Conservation (phyloP, 2,329 filamentous ascomycete genomes). For the Trichophaea hybrida region DNA sequence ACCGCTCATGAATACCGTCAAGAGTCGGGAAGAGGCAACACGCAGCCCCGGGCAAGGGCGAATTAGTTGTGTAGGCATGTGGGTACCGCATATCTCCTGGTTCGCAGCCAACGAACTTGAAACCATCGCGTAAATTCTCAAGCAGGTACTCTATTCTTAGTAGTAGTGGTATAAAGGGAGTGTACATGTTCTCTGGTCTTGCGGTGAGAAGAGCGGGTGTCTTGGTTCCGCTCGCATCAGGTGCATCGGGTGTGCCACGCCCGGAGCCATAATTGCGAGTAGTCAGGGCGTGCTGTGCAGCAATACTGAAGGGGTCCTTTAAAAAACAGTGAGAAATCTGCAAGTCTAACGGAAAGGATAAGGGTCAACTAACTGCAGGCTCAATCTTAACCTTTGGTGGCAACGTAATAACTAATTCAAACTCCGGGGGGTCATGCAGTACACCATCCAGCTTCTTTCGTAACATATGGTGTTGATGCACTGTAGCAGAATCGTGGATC, state of each 20-base stretch:
- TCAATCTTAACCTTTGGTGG: constrained; percentile 48
- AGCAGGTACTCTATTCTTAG: constrained; percentile 64
- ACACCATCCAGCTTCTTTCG: constrained; percentile 51
- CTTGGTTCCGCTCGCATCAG: constrained; percentile 29
- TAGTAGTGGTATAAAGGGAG: constrained; percentile 43
- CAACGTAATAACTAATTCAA: constrained; percentile 45
- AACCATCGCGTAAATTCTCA: constrained; percentile 62
- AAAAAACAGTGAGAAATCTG: constrained; percentile 28
- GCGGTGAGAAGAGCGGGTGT: constrained; percentile 28
- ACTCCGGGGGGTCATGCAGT: constrained; percentile 38
- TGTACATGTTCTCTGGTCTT: constrained; percentile 31
- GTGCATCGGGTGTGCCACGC: constrained; percentile 23
- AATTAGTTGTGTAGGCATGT: constrained; percentile 79
- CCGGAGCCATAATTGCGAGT: constrained; percentile 25
- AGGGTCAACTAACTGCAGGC: constrained; percentile 37
- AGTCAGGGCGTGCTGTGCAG: constrained; percentile 32
- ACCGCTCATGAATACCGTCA: constrained; percentile 67
- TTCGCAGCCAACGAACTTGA: constrained; percentile 82
- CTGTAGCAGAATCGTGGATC: constrained; percentile 47
- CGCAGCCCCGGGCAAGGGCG: constrained; percentile 59
- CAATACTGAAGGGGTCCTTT: constrained; percentile 36
- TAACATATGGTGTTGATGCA: constrained; percentile 63
- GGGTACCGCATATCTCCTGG: constrained; percentile 70
- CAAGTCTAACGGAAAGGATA: neutral
- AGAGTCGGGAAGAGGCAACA: constrained; percentile 87